phyloP scores from a whole-genome alignment of 164 flowering plant species.

The Liquidambar formosana region DNA sequence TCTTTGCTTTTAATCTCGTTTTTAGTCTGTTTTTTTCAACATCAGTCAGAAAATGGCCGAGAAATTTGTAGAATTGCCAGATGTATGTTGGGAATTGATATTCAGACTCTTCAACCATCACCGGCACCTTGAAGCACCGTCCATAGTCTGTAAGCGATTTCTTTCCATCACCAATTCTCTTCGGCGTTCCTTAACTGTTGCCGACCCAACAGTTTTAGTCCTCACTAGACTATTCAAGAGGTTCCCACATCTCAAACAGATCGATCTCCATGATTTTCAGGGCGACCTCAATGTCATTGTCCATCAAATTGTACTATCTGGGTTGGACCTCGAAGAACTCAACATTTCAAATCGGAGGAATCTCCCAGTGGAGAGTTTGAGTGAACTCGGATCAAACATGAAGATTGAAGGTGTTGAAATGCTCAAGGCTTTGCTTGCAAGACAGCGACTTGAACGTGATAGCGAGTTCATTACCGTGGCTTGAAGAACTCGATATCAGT shows the following conservation, averaged over 20 bases:
- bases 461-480: conserved; percentile 32
- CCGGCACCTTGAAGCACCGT: conserved; percentile 38
- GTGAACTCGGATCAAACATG: conserved; percentile 26
- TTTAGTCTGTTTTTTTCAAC: too few relatives aligned
- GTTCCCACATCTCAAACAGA: conserved; percentile 39
- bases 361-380: conserved; percentile 33
- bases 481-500: conserved; percentile 60
- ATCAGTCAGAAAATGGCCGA: conserved; percentile 14
- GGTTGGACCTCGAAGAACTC: conserved; percentile 34
- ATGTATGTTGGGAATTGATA: conserved; percentile 58
- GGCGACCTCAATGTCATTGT: conserved; percentile 36
- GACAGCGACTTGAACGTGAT: conserved; percentile 39
- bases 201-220: conserved; percentile 21
- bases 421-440: conserved; percentile 25
- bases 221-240: conserved; percentile 37
- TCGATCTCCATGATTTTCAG: conserved; percentile 22
- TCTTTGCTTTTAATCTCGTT: not conserved
- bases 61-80: conserved; percentile 34
- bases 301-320: conserved; percentile 26
- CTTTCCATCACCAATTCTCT: conserved; percentile 50
- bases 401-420: conserved; percentile 38
- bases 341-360: conserved; percentile 35
- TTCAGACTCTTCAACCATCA: conserved; percentile 24
- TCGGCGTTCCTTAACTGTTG: conserved; percentile 35
- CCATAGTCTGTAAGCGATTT: conserved; percentile 47